Base-by-base conservation (phyloP, 768 basidiomycete species). In the Suillus subaureus region DNA sequence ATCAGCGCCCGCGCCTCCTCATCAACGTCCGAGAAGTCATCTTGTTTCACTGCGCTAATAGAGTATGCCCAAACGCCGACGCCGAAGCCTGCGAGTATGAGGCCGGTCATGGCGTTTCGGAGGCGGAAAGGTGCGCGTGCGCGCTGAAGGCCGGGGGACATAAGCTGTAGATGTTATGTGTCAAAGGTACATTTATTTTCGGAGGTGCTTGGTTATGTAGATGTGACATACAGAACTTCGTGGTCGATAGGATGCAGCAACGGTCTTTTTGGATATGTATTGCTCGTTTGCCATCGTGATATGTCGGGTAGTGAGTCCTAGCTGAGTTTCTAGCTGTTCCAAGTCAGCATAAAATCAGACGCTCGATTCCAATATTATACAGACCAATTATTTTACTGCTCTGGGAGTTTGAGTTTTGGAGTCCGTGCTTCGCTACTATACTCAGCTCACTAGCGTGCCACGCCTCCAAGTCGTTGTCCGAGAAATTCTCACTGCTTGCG, bases 21-120 rank as follows among this genome's bases (percentile, higher is more conserved):
- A 71, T 93, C 92, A 49, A 93, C 83, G 74, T 94, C 93, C 69
- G 91, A 88, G 74, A 97, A 97, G 47, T 91, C 88, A 74, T 97
- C 96, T 73, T 98, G 96, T 73, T 91, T 94, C 63, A 98, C 96
- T 35, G 95, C 96, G 37, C 88, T 86, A 73, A 99, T 97, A 21
- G 95, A 96, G 79, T 98, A 99, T 5, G 89, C 83, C 87, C 94
- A 99, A 11, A 97, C 89, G 33, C 89, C 91, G 16, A 87, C 84
- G 35, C 87, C 89, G 74, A 97, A 96, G 0, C 84, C 83, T 33
- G 87, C 84, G 52, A 98, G 83, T 3, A 82, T 72, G 54, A 89
- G 68, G 9, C 96, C 97, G 0, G 91, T 93, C 57, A 97, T 43
- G 21, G 89, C 86, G 75, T 99, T 99, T 69, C 84, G 85, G 47